These are phyloP conservation scores for Suillus placidus DNA, from an alignment of 768 basidiomycete species.

Conservation along the genomic window DNA sequence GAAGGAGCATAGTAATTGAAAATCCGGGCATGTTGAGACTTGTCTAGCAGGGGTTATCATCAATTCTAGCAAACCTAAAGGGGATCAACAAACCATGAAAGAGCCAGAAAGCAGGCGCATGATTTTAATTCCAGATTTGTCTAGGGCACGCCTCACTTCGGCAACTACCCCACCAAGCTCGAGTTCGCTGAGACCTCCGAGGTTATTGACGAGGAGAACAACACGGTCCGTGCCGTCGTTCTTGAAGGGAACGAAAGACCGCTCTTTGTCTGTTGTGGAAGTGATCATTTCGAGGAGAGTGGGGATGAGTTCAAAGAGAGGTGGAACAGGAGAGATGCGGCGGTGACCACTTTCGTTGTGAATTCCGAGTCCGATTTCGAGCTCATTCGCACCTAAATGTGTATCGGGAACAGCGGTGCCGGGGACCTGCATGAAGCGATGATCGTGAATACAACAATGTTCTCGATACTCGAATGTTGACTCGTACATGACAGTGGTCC, in stretches of 20 bases:
- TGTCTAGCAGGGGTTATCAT: conserved; percentile 49
- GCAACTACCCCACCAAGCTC: conserved; percentile 72
- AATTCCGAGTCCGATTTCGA: conserved; percentile 90
- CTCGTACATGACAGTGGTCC: conserved; percentile 82
- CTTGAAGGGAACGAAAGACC: conserved; percentile 74
- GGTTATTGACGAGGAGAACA: conserved; percentile 84
- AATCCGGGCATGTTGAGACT: conserved; percentile 94
- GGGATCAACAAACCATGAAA: conserved; percentile 68
- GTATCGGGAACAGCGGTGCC: conserved; percentile 65
- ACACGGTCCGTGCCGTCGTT: conserved; percentile 66
- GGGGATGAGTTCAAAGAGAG: conserved; percentile 69
- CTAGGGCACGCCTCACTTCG: conserved; percentile 60
- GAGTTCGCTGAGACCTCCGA: conserved; percentile 83
- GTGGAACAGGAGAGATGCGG: conserved; percentile 70
- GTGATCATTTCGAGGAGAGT: conserved; percentile 70
- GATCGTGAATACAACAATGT: background rate
- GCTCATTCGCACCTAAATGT: conserved; percentile 60
- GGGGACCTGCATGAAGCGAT: conserved; percentile 57
- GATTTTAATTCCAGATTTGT: conserved; percentile 55
- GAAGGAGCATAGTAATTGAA: conserved; percentile 78
- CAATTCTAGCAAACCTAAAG: background rate
- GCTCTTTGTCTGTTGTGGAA: conserved; percentile 73
- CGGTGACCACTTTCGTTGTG: conserved; percentile 86
- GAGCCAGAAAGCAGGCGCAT: conserved; percentile 74
- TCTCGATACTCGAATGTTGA: background rate